Percentiles rank a stretch among this genome's conserved stretches.
Evolutionary conservation across 2,329 filamentous ascomycete genomes (phyloP).

Genomic region (Fusarium caatingaense): DNA sequence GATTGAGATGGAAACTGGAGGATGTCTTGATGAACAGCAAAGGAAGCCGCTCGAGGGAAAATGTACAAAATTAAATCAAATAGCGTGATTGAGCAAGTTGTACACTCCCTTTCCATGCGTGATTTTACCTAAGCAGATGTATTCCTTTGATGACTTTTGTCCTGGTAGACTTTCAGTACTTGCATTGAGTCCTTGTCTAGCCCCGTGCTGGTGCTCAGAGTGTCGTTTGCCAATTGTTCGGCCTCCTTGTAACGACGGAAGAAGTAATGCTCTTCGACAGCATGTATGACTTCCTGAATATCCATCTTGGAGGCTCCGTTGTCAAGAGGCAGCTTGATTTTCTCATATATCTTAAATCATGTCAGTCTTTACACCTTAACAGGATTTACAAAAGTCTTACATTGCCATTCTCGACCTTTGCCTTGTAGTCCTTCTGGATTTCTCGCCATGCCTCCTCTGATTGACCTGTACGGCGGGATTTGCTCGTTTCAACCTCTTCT

Average conservation of each 20-base stretch:
- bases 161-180: slow-evolving; percentile 57
- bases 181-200: slow-evolving; percentile 59
- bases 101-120: not conserved
- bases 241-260: slow-evolving; percentile 60
- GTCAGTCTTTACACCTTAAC: slow-evolving; percentile 43
- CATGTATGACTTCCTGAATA: slow-evolving; percentile 64
- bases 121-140: slow-evolving; percentile 7
- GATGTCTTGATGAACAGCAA: not conserved
- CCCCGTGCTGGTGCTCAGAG: slow-evolving; percentile 49
- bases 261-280: slow-evolving; percentile 69
- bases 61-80: slow-evolving; percentile 14
- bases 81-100: slow-evolving; percentile 14
- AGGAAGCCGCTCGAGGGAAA: not conserved
- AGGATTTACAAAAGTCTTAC: slow-evolving; percentile 48
- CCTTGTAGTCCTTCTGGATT: slow-evolving; percentile 58
- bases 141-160: slow-evolving; percentile 53
- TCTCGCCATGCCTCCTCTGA: slow-evolving; percentile 62
- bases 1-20: slow-evolving; percentile 5
- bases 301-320: slow-evolving; percentile 57
- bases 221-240: slow-evolving; percentile 53
- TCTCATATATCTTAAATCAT: slow-evolving; percentile 56
- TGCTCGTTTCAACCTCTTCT: slow-evolving; percentile 48
- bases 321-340: slow-evolving; percentile 56
- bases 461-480: slow-evolving; percentile 55
- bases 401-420: slow-evolving; percentile 66